phyloP scores from a whole-genome alignment of 306 rosid genomes.

The Medicago lupulina region DNA sequence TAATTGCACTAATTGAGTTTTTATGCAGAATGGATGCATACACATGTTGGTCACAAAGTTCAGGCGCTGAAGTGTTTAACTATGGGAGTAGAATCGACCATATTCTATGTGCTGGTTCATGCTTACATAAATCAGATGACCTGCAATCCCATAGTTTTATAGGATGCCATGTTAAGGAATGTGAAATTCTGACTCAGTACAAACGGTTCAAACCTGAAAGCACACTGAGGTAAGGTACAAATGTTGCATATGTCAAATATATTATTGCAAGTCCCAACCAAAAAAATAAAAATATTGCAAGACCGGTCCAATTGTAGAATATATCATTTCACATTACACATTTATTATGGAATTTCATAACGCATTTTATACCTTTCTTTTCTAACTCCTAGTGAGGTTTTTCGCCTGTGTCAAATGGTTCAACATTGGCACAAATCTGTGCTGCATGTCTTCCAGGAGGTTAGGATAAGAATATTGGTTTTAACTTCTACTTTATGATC shows the following conservation, averaged over 20 bases:
- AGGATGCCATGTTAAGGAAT: conserved; percentile 81
- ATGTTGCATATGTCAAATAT: conserved; percentile 10
- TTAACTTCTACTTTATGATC: conserved; percentile 38
- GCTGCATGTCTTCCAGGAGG: conserved; percentile 33
- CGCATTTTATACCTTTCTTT: conserved; percentile 1
- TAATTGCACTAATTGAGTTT: conserved; percentile 30
- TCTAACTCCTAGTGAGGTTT: conserved; percentile 22
- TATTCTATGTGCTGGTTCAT: conserved; percentile 80
- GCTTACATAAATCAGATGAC: conserved; percentile 71
- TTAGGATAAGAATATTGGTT: not conserved
- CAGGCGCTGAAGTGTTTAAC: conserved; percentile 94
- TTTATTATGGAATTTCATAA: conserved; percentile 17
- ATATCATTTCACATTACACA: conserved; percentile 3
- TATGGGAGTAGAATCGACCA: conserved; percentile 92
- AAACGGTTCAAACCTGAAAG: conserved; percentile 91
- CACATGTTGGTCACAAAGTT: conserved; percentile 92
- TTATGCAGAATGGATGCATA: conserved; percentile 75
- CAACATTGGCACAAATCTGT: conserved; percentile 25
- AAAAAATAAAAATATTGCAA: not conserved
- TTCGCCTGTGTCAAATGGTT: conserved; percentile 30
- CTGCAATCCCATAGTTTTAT: conserved; percentile 68
- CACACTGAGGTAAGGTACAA: conserved; percentile 61
- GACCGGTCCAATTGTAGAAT: conserved; percentile 19
- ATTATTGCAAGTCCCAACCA: not conserved
- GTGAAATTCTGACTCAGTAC: conserved; percentile 81